Percentiles rank a stretch among this genome's conserved stretches.
phyloP scores from a whole-genome alignment of 495 filamentous ascomycete species.

The Sabuloglossum arenarium region DNA sequence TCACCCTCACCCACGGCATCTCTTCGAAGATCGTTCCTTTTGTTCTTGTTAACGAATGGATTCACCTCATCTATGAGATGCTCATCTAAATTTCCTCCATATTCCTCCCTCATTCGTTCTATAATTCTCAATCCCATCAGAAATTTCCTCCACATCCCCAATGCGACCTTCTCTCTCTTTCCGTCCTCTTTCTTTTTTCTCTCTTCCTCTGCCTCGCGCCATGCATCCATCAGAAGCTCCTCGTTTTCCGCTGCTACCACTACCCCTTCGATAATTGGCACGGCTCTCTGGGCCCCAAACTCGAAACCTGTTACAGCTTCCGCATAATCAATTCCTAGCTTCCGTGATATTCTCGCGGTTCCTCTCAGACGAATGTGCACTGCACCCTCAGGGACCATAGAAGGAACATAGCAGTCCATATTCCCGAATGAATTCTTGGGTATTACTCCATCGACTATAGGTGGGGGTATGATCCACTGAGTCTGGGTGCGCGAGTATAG shows the following conservation, averaged over 20 bases:
- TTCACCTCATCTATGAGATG: constrained; percentile 18
- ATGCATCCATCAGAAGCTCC: constrained; percentile 54
- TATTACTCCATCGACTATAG: constrained; percentile 62
- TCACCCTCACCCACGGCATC: neutral
- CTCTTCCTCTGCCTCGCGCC: constrained; percentile 64
- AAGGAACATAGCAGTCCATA: constrained; percentile 84
- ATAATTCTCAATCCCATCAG: constrained; percentile 66
- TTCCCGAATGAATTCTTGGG: constrained; percentile 93
- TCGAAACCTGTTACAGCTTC: constrained; percentile 96
- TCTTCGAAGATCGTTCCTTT: constrained; percentile 1
- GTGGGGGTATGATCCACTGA: constrained; percentile 78
- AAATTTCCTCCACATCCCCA: constrained; percentile 73
- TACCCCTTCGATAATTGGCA: constrained; percentile 78
- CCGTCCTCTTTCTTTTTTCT: constrained; percentile 56
- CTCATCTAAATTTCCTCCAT: constrained; percentile 31
- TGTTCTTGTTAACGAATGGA: constrained; percentile 17
- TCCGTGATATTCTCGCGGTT: constrained; percentile 57
- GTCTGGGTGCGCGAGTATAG: constrained; percentile 76
- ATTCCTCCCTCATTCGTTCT: constrained; percentile 58
- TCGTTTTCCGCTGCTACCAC: constrained; percentile 69
- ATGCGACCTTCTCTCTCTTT: constrained; percentile 52
- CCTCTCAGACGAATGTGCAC: constrained; percentile 65
- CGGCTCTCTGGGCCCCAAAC: constrained; percentile 80
- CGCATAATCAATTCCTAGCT: constrained; percentile 70
- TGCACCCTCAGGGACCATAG: constrained; percentile 75